These are phyloP conservation scores for Prunella vulgaris DNA, from an alignment of 257 asterid genomes.

Conservation along the genomic window DNA sequence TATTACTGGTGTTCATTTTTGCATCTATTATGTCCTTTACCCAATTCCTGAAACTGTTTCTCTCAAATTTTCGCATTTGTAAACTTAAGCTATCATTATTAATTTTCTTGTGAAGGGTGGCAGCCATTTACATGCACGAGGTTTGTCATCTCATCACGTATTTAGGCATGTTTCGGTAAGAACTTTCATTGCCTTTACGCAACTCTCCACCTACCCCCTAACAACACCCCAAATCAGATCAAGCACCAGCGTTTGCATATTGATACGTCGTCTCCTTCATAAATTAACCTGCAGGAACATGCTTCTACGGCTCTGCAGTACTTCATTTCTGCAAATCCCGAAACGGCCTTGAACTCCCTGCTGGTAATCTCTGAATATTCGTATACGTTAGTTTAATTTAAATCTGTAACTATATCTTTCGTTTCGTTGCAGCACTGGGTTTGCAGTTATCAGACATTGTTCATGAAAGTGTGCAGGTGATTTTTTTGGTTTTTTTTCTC, in stretches of 20 bases:
- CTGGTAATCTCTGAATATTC: slow-evolving; percentile 45
- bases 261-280: background rate
- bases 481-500: background rate
- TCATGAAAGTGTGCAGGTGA: slow-evolving; percentile 77
- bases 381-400: background rate
- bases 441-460: slow-evolving; percentile 73
- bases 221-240: background rate
- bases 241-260: background rate
- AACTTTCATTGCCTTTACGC: background rate
- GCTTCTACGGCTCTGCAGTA: slow-evolving; percentile 88
- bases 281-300: slow-evolving; percentile 57
- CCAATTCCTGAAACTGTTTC: background rate
- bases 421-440: slow-evolving; percentile 62
- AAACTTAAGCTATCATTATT: slow-evolving; percentile 25
- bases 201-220: background rate
- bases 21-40: background rate
- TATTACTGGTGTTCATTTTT: background rate
- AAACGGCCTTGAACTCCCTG: slow-evolving; percentile 49
- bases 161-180: slow-evolving; percentile 74
- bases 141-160: slow-evolving; percentile 63
- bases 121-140: slow-evolving; percentile 75
- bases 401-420: slow-evolving; percentile 6
- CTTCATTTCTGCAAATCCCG: slow-evolving; percentile 48
- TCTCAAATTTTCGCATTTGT: slow-evolving; percentile 1
- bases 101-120: slow-evolving; percentile 65